Evolutionary conservation across 2,329 filamentous ascomycete genomes (phyloP).

Genomic region (Botrytis fabae): DNA sequence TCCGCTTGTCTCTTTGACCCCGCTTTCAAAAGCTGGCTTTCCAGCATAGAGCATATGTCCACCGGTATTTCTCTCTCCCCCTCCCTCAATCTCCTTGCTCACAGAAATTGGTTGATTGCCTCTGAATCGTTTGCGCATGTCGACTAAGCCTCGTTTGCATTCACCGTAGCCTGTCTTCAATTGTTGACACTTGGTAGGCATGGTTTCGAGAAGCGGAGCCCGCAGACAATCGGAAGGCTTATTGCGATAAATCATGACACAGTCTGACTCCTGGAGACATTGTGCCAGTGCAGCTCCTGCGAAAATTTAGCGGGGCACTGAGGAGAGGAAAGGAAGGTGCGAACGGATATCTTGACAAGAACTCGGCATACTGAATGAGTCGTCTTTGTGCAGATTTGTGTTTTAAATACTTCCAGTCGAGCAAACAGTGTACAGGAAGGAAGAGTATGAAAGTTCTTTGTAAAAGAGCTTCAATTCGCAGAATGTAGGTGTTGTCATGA

Average conservation of each 20-base stretch:
- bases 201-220: constrained; percentile 73
- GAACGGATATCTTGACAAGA: constrained; percentile 96
- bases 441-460: background rate
- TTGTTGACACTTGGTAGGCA: constrained; percentile 88
- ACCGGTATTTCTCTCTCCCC: constrained; percentile 43
- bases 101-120: constrained; percentile 82
- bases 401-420: background rate
- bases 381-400: background rate
- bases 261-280: constrained; percentile 96
- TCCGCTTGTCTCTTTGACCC: constrained; percentile 65
- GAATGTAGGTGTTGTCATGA: background rate
- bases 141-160: constrained; percentile 93
- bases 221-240: constrained; percentile 85
- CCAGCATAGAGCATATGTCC: constrained; percentile 79
- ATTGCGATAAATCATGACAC: constrained; percentile 90
- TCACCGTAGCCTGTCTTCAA: constrained; percentile 90
- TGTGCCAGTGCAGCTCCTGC: constrained; percentile 88
- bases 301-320: constrained; percentile 22
- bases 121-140: constrained; percentile 98
- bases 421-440: background rate
- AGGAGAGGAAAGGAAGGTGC: constrained; percentile 10
- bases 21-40: constrained; percentile 64
- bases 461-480: background rate
- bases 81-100: constrained; percentile 60
- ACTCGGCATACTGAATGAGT: constrained; percentile 67